A percentile compares a stretch with the other conserved stretches of the same genome.
Evolutionary conservation across 2,329 filamentous ascomycete species (phyloP).

Genomic region (Rugonectria rugulosa): DNA sequence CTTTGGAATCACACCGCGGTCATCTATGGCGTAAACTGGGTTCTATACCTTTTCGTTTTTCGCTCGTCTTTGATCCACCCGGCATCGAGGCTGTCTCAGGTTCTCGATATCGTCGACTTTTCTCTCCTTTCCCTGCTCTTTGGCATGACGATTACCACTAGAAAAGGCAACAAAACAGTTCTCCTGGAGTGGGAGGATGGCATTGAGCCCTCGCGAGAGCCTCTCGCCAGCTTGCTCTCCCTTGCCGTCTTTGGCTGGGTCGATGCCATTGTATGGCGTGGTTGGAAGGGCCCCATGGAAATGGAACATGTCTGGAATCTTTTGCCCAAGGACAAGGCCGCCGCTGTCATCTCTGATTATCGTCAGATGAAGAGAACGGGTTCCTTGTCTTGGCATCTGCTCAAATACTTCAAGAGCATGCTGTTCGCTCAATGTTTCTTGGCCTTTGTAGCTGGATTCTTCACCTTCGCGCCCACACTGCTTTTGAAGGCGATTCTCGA

Average conservation of each 20-base stretch:
- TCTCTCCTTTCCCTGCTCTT: constrained; percentile 76
- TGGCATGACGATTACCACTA: constrained; percentile 77
- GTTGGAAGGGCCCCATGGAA: constrained; percentile 85
- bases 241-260: constrained; percentile 90
- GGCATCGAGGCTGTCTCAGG: constrained; percentile 66
- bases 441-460: constrained; percentile 79
- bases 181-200: constrained; percentile 88
- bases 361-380: constrained; percentile 85
- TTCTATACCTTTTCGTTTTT: constrained; percentile 78
- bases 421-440: constrained; percentile 81
- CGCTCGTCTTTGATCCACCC: constrained; percentile 86
- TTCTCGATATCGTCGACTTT: constrained; percentile 78
- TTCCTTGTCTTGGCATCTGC: constrained; percentile 78
- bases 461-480: constrained; percentile 91
- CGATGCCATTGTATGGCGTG: constrained; percentile 86
- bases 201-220: constrained; percentile 86
- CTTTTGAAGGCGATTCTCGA: constrained; percentile 90
- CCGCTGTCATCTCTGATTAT: constrained; percentile 80
- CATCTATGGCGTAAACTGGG: constrained; percentile 85
- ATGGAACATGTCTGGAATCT: constrained; percentile 93
- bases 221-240: constrained; percentile 87
- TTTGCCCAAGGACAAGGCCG: constrained; percentile 86
- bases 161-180: constrained; percentile 91
- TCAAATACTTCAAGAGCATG: constrained; percentile 82
- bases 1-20: constrained; percentile 93